These are phyloP conservation scores for Dictyostelium gargantuum DNA, from an alignment of 208 protist species.

Conservation along the genomic window DNA sequence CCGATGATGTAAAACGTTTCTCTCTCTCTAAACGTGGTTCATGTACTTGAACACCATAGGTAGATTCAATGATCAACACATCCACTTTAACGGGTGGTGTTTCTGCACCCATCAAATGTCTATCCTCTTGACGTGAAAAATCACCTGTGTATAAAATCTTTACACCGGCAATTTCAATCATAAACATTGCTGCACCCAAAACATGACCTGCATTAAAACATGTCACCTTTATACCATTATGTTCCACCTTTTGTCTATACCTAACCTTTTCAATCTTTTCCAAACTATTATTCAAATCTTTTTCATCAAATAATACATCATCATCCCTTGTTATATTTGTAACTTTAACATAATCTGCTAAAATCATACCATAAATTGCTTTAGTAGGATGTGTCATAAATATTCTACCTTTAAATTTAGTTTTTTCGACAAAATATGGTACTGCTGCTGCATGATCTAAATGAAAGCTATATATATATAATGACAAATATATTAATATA, in stretches of 20 bases:
- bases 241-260: slow-evolving; percentile 96
- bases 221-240: slow-evolving; percentile 96
- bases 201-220: slow-evolving; percentile 97
- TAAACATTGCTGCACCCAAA: slow-evolving; percentile 97
- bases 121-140: slow-evolving; percentile 97
- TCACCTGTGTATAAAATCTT: slow-evolving; percentile 98
- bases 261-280: slow-evolving; percentile 96
- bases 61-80: slow-evolving; percentile 98
- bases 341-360: slow-evolving; percentile 96
- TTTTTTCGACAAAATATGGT: slow-evolving; percentile 95
- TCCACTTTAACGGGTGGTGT: slow-evolving; percentile 90
- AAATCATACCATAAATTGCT: slow-evolving; percentile 96
- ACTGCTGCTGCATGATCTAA: slow-evolving; percentile 97
- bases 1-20: slow-evolving; percentile 90
- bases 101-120: slow-evolving; percentile 98
- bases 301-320: slow-evolving; percentile 88
- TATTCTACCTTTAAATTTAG: slow-evolving; percentile 94
- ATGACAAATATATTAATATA: neutral
- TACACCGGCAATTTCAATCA: slow-evolving; percentile 97
- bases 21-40: slow-evolving; percentile 95
- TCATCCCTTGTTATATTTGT: slow-evolving; percentile 76
- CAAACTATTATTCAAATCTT: slow-evolving; percentile 94
- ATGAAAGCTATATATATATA: slow-evolving; percentile 89
- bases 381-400: slow-evolving; percentile 98
- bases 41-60: slow-evolving; percentile 97